Conservation (phyloP, 2,329 filamentous ascomycete species). For the Xylaria arbuscula region DNA sequence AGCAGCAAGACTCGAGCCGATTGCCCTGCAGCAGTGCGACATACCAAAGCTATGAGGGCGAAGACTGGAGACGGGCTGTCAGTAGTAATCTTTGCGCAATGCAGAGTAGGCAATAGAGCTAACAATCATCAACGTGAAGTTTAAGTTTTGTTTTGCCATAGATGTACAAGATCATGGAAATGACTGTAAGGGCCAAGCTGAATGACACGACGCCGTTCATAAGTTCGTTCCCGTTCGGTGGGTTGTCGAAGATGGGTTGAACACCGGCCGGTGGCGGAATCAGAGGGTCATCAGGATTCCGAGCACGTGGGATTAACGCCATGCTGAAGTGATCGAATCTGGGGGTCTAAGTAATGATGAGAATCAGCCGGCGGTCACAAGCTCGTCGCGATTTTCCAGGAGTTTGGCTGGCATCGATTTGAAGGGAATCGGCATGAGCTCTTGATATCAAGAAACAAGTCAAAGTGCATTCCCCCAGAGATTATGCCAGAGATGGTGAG, state of each 20-base stretch:
- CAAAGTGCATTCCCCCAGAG: too few relatives aligned
- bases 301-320: too few relatives aligned
- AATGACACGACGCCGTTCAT: background rate
- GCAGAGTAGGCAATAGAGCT: background rate
- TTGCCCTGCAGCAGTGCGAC: background rate
- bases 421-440: too few relatives aligned
- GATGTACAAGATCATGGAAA: background rate
- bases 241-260: background rate
- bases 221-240: background rate
- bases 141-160: background rate
- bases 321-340: background rate
- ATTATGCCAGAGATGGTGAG: too few relatives aligned
- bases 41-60: background rate
- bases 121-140: background rate
- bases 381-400: too few relatives aligned
- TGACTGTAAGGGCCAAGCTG: background rate
- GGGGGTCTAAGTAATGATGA: too few relatives aligned
- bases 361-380: too few relatives aligned
- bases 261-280: background rate
- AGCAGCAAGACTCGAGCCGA: background rate
- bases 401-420: too few relatives aligned
- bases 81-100: background rate
- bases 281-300: background rate
- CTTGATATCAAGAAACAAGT: too few relatives aligned
- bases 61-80: background rate